Conservation (phyloP, 441 rosid genomes). For the Oxalis stricta region DNA sequence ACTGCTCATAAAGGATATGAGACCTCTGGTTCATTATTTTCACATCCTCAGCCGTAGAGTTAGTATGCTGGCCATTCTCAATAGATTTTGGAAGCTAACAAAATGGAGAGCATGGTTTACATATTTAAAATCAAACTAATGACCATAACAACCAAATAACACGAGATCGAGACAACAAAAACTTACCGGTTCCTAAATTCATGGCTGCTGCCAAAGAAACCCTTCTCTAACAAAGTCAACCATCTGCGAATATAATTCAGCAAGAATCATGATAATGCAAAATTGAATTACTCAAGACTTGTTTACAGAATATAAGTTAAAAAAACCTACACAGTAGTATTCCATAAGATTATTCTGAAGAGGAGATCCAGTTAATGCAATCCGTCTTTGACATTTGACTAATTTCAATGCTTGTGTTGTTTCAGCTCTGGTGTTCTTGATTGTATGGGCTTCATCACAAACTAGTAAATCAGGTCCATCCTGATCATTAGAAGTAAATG, state of each 20-base stretch:
- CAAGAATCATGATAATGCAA: slow-evolving; percentile 7
- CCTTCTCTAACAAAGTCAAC: slow-evolving; percentile 99
- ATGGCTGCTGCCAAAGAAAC: slow-evolving; percentile 96
- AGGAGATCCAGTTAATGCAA: slow-evolving; percentile 99
- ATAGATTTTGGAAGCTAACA: slow-evolving; percentile 92
- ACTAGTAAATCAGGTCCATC: slow-evolving; percentile 99
- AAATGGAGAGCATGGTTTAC: slow-evolving; percentile 9
- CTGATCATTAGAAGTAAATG: slow-evolving; percentile 40
- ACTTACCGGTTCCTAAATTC: slow-evolving; percentile 95
- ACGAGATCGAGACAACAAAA: slow-evolving; percentile 12
- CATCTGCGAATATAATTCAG: slow-evolving; percentile 57
- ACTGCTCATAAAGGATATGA: slow-evolving; percentile 89
- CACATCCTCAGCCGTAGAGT: slow-evolving; percentile 88
- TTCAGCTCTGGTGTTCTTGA: slow-evolving; percentile 95
- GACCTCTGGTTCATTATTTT: slow-evolving; percentile 99
- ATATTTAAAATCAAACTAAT: slow-evolving; percentile 8
- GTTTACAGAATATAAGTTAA: too few species aligned
- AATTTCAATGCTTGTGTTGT: slow-evolving; percentile 94
- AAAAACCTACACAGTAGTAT: slow-evolving; percentile 84
- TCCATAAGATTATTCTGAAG: slow-evolving; percentile 99
- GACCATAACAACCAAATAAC: slow-evolving; percentile 9
- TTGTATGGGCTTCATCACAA: slow-evolving; percentile 98
- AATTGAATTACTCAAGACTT: too few species aligned
- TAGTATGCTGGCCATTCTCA: slow-evolving; percentile 96
- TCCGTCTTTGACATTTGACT: slow-evolving; percentile 96